Conservation (phyloP, 257 asterid species). For the Fraxinus quadrangulata region DNA sequence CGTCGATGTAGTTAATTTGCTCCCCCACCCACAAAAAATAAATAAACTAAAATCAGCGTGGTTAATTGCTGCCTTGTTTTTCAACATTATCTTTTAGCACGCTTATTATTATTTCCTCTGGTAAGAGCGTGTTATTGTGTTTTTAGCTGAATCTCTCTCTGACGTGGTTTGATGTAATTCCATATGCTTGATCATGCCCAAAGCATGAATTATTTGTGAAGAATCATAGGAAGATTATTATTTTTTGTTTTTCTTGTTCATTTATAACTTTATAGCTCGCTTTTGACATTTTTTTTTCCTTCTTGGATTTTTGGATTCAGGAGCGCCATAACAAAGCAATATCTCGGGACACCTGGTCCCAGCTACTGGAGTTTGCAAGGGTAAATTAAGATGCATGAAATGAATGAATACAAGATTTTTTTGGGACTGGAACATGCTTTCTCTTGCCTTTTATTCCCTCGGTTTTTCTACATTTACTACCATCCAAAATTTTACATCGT, state of each 20-base stretch:
- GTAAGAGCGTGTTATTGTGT: background rate
- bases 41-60: background rate
- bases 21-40: background rate
- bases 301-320: conserved; percentile 45
- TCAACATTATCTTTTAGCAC: background rate
- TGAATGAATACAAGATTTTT: background rate
- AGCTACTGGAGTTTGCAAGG: conserved; percentile 93
- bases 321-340: conserved; percentile 96
- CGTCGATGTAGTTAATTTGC: background rate
- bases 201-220: background rate
- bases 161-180: background rate
- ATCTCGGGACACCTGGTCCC: conserved; percentile 98
- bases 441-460: background rate
- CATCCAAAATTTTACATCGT: background rate
- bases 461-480: background rate
- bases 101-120: background rate
- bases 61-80: background rate
- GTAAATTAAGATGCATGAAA: conserved; percentile 42
- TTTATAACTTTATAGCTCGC: background rate
- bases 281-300: background rate
- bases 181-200: background rate
- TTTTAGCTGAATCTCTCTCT: background rate
- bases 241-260: background rate
- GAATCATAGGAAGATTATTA: background rate
- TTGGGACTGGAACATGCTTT: background rate